Evolutionary conservation across 257 asterid genomes (phyloP).

Genomic region (Capsicum rhomboideum): DNA sequence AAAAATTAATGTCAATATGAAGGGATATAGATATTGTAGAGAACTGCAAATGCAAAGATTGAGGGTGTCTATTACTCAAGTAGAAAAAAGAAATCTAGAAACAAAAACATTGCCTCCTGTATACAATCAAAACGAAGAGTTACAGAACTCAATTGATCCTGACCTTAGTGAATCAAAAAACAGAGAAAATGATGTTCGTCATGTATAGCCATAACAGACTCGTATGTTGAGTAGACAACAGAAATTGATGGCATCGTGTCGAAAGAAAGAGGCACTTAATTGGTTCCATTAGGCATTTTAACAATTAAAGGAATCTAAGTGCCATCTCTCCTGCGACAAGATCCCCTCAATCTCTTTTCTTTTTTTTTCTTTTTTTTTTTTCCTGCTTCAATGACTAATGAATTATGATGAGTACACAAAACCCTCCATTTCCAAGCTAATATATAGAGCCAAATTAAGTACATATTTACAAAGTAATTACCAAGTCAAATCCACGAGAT

Average conservation of each 20-base stretch:
- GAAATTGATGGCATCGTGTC: background rate
- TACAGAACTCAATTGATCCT: background rate
- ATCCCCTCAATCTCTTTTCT: background rate
- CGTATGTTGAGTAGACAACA: background rate
- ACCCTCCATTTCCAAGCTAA: background rate
- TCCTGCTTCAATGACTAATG: background rate
- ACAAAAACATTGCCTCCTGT: background rate
- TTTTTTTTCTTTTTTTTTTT: background rate
- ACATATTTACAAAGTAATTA: background rate
- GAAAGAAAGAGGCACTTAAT: background rate
- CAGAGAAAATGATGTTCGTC: background rate
- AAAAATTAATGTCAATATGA: background rate
- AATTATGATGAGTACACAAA: background rate
- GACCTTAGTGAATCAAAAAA: background rate
- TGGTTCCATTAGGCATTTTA: background rate
- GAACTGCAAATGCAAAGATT: background rate
- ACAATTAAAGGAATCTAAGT: constrained; percentile 4
- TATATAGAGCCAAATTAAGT: background rate
- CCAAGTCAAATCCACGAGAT: background rate
- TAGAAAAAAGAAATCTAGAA: background rate
- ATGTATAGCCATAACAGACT: background rate
- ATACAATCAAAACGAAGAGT: background rate
- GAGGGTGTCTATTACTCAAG: no score
- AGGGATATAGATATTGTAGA: background rate
- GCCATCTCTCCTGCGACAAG: constrained; percentile 43